Percentiles rank a stretch among this genome's conserved stretches.
Evolutionary conservation across 176 grass and related monocot genomes (phyloP).

Genomic region (Musa schizocarpa): DNA sequence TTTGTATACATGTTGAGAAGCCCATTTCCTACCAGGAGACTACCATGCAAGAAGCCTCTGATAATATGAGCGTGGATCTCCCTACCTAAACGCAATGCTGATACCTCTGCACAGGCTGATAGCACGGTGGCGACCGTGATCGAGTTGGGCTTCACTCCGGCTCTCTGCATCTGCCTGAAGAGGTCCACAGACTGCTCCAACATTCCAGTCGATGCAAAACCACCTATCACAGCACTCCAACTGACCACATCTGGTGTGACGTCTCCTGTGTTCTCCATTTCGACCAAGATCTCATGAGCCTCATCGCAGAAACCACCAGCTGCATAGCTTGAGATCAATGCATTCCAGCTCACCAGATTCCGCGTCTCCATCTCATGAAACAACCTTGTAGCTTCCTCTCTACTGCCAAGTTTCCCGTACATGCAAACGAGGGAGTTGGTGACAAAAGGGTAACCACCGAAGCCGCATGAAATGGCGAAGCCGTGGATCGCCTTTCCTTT

Average conservation of each 20-base stretch:
- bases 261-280: conserved; percentile 23
- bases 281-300: conserved; percentile 26
- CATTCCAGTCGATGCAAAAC: conserved; percentile 21
- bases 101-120: conserved; percentile 35
- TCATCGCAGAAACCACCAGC: conserved; percentile 27
- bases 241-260: conserved; percentile 39
- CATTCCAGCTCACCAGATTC: conserved; percentile 46
- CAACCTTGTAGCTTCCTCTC: conserved; percentile 25
- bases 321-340: conserved; percentile 45
- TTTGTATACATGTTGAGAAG: conserved; percentile 45
- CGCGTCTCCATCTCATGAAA: conserved; percentile 10
- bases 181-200: conserved; percentile 33
- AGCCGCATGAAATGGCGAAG: conserved; percentile 28
- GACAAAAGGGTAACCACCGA: conserved; percentile 31
- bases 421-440: conserved; percentile 53
- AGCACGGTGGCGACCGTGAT: conserved; percentile 37
- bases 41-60: conserved; percentile 16
- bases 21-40: conserved; percentile 30
- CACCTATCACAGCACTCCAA: conserved; percentile 55
- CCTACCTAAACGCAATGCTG: conserved; percentile 29
- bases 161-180: conserved; percentile 37
- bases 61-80: conserved; percentile 39
- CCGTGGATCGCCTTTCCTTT: conserved; percentile 42
- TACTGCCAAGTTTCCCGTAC: conserved; percentile 48
- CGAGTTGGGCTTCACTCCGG: conserved; percentile 24